Evolutionary conservation across 176 grass and related monocot species (phyloP), one percentile per base, ranked within the genome.

Genomic region (Lolium multiflorum): DNA sequence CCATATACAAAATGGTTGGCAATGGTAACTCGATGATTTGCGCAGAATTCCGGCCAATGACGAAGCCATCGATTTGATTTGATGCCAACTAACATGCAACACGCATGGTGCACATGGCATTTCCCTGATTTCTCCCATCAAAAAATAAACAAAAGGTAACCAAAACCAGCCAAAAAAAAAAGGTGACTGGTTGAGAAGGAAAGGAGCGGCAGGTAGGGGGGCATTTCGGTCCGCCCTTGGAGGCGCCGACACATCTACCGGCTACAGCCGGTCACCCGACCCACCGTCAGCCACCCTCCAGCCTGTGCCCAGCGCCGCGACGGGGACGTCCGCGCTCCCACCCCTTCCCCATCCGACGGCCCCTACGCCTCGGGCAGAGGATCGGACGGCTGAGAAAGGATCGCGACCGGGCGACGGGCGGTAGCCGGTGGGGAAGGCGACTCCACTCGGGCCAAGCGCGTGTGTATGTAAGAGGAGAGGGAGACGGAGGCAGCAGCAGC

Each of bases 51-150:
- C 46, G 6, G 78, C 37, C 66, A 66, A 87, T 83, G 65, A 79
- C 47, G 9, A 0, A 15, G 48, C 74, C 73, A 66, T 82, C 54
- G 6, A 25, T 41, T 16, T 6, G 6, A 25, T 41, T 16, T 6
- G 84, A 80, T 87, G 89, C 80, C 89, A 75, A 74, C 80, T 80
- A 58, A 80, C 89, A 79, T 37, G 80, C 22, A 79, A 68, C 89
- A 91, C 89, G 89, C 85, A 68, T 84, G 85, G 67, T 56, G 89
- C 89, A 91, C 85, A 87, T 91, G 89, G 38, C 85, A 10, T 84
- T 87, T 87, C 87, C 49, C 77, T 2, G 9, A 13, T 52, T 8
- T 59, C 9, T 49, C 1, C 22, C 41, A 11, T 3, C 15, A 11
- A 24, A 25, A 49, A 12, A 11, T 8, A 17, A 20, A 0, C 13